Evolutionary conservation across 176 grass and related monocot species (phyloP), one percentile per base, ranked within the genome.

Genomic region (Triticum monococcum): DNA sequence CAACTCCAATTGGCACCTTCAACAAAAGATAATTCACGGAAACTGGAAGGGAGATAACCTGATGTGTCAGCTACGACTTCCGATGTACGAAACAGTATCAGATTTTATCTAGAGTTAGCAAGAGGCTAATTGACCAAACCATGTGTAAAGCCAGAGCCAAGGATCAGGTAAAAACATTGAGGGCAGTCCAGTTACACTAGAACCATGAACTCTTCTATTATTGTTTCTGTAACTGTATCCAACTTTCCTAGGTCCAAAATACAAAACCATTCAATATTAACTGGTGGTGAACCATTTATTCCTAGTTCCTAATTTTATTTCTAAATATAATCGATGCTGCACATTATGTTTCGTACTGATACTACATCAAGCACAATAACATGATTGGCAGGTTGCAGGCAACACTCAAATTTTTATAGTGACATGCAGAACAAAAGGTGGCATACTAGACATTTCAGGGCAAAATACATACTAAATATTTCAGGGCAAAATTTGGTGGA

Each of bases 1-100:
- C 91, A 96, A 95, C 89, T 95, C 90, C 93, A 92, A 88, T 90
- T 89, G 88, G 84, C 87, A 93, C 87, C 89, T 88, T 93, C 89
- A 93, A 87, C 89, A 82, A 84, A 88, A 77, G 74, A 85, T 77
- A 86, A 91, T 81, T 85, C 87, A 86, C 5, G 64, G 91, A 75
- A 90, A 95, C 87, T 82, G 82, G 86, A 83, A 89, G 86, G 79
- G 71, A 32, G 24, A 86, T 82, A 89, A 85, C 85, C 84, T 88
- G 68, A 68, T 84, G 78, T 77, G 85, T 90, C 70, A 95, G 73
- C 79, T 90, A 79, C 60, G 66, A 76, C 85, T 85, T 80, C 79
- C 78, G 73, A 81, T 75, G 64, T 68, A 92, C 41, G 88, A 66
- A 91, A 88, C 67, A 90, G 61, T 77, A 91, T 81, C 88, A 93